Base-by-base conservation (phyloP, 2,329 filamentous ascomycete genomes). In the Claviceps monticola region DNA sequence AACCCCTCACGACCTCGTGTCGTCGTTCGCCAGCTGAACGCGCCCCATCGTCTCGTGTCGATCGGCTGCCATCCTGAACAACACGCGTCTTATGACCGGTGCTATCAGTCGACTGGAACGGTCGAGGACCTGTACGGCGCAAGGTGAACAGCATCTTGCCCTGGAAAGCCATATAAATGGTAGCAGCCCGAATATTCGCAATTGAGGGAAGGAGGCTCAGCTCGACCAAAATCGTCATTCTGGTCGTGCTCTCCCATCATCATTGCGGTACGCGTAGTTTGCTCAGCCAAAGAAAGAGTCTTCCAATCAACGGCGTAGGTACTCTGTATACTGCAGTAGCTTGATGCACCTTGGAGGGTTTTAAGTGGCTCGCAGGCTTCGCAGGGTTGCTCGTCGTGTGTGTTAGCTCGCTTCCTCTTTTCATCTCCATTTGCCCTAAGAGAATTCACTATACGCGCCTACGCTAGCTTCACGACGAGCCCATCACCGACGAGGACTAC, bases 291-390 rank as follows among this genome's bases (percentile, higher is more conserved):
- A 41, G 16, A 19, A 41, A 23, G 3, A 26, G 8, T 41, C n/a
- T 41, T 48, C 57, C 56, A 55, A 59, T 58, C 55, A 56, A 45
- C 48, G 44, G 49, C 50, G 50, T 51, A 21, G 21, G 21, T 21
- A n/a, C n/a, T n/a, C n/a, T n/a, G n/a, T n/a, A 48, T 51, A 54
- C 55, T 56, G 55, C 55, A 48, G 50, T 52, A 55, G 53, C 39
- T 56, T 50, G 45, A 47, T 56, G 59, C 58, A 57, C 56, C 56
- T 55, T 56, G 54, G 56, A 59, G 55, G 47, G 50, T 53, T 55
- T 56, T 57, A 56, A 61, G 56, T 61, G 60, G 59, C 53, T 51
- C 53, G 48, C 44, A 39, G 43, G 43, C 38, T 9, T 50, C 51
- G 48, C 52, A 53, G 53, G 49, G 53, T 51, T 52, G 54, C 51